Base-by-base conservation (phyloP, 2,329 filamentous ascomycete species). In the Ophiostoma ulmi region DNA sequence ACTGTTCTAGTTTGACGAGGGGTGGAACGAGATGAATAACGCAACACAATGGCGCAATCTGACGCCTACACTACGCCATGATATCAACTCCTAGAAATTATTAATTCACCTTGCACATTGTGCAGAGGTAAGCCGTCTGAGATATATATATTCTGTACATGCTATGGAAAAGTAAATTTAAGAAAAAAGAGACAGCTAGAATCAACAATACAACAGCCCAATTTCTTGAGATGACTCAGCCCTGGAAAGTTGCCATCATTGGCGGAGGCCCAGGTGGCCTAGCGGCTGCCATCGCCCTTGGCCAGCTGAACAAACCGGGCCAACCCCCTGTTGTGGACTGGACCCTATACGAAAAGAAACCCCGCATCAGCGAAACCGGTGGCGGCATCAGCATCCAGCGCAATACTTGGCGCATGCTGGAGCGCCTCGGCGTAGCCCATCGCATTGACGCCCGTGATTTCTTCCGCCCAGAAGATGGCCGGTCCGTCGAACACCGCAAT, bases 331-430 rank as follows among this genome's bases (percentile, higher is more conserved):
- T 77, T 13, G 75, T 80, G n/a, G 76, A 78, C 20, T 79, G 77
- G 74, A 75, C 74, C 3, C 68, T 80, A 4, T 80, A 79, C 70
- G 78, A 80, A 70, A 80, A 80, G 74, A 79, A 79, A 66, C 69
- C 75, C 5, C 73, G 77, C 36, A 77, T 80, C 70, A 79, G 79
- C 26, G 79, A 80, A 69, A 79, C 77, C 0, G 78, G 79, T 7
- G 78, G 77, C 5, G 79, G 79, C n/a, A 79, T 80, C 67, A 79
- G 76, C 38, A 70, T 80, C 5, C 78, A 80, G 61, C 74, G 72
- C 1, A 75, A 79, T 58, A 80, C 79, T 1, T 80, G 79, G 79
- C 76, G 76, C 13, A 73, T 80, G 70, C 75, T 80, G 5, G 76
- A 78, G 71, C 74, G 74, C 65, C 75, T 78, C 10, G 79, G 77